Base-by-base conservation (phyloP, 2,329 filamentous ascomycete species). In the Penicillium sp. region DNA sequence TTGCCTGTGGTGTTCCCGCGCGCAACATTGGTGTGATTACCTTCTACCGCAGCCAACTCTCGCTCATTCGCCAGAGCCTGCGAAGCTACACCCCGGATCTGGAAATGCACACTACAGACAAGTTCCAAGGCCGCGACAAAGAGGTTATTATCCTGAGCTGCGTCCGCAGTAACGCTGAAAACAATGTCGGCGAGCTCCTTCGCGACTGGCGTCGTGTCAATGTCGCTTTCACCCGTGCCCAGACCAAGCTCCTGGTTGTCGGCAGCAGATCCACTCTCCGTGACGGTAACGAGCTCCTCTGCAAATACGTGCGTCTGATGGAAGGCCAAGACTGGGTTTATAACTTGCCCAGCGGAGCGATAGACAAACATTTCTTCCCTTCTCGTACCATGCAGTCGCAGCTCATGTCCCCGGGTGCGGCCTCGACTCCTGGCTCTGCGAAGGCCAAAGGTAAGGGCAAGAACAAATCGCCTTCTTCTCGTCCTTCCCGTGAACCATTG, bases 41-140 rank as follows among this genome's bases (percentile, higher is more conserved):
- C 16, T 91, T 97, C 73, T 99, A 99, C 74, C 89, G 94, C 55
- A 92, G 89, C 6, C 94, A 99, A 72, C 84, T 99, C 1, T 86
- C 90, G 0, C 79, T 96, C 3, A 80, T 99, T 1, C 89, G 90
- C 60, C 85, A 92, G 57, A 81, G 80, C 12, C 82, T 96, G 34
- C 83, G 84, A 32, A 78, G 76, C 40, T 74, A 80, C 63, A 75
- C 79, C 0, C 75, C 79, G 0, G 82, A 83, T 2, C 86, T 99
- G 1, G 94, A 99, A 74, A 91, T 97, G 82, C 91, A 99, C 73
- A 97, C 94, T 0, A 92, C 94, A 3, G 94, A 99, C 74, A 91
- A 93, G 42, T 99, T 96, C 73, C 94, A 99, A 71, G 94, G 94
- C 7, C 85, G 94, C 10, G 94, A 99, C 75, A 99, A 99, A 70